These are phyloP conservation scores for Pseudozyma thailandica DNA, from an alignment of 1,284 basidiomycete genomes.

Conservation along the genomic window DNA sequence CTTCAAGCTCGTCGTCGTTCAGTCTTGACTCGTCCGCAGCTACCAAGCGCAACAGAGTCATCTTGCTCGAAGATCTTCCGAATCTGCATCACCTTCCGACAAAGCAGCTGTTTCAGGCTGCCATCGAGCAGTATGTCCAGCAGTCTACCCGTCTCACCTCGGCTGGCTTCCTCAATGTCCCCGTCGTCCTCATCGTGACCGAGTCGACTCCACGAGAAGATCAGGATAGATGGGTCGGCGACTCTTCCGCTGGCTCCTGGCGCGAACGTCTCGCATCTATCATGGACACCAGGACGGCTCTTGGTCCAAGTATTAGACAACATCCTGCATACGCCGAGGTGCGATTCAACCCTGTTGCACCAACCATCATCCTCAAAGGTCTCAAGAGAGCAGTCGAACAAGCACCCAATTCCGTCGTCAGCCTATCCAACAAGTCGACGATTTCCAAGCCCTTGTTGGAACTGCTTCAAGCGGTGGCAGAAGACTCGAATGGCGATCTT, in stretches of 20 bases:
- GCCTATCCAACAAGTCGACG: not conserved
- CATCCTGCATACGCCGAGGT: slow-evolving; percentile 80
- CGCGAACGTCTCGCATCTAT: slow-evolving; percentile 63
- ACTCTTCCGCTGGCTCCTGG: slow-evolving; percentile 70
- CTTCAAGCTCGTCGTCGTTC: slow-evolving; percentile 6
- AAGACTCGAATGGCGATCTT: slow-evolving; percentile 87
- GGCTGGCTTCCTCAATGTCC: slow-evolving; percentile 65
- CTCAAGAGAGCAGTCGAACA: slow-evolving; percentile 71
- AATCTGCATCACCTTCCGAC: slow-evolving; percentile 78
- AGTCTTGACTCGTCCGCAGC: slow-evolving; percentile 1
- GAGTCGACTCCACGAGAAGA: slow-evolving; percentile 74
- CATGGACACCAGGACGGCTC: slow-evolving; percentile 77
- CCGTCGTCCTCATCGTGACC: slow-evolving; percentile 84
- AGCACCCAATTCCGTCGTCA: not conserved
- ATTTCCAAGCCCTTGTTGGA: slow-evolving; percentile 12
- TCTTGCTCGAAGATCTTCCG: slow-evolving; percentile 91
- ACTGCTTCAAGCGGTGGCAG: slow-evolving; percentile 72
- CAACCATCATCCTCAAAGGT: slow-evolving; percentile 83
- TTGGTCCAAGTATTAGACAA: slow-evolving; percentile 75
- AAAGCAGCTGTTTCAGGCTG: slow-evolving; percentile 79
- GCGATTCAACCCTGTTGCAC: slow-evolving; percentile 89
- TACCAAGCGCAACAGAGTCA: slow-evolving; percentile 69
- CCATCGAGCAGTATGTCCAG: slow-evolving; percentile 70
- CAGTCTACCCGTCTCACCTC: slow-evolving; percentile 16
- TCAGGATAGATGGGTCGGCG: slow-evolving; percentile 71